Conservation (phyloP, 345 rosid genomes). For the Arabidopsis arenosa region DNA sequence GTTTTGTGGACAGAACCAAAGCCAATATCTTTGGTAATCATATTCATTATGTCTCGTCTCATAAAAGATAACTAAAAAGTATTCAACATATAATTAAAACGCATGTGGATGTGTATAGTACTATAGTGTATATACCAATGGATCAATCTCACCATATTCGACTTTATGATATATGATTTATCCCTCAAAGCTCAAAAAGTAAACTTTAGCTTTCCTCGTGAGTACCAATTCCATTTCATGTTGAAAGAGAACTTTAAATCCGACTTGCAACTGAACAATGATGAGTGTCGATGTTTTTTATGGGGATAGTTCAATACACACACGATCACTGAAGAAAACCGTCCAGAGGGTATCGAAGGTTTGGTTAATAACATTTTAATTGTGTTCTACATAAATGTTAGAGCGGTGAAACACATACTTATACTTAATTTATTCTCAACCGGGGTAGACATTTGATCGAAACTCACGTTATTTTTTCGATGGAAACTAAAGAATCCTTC, state of each 20-base stretch:
- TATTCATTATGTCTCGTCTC: slow-evolving; percentile 30
- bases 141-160: slow-evolving; percentile 11
- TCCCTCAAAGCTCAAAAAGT: slow-evolving; percentile 9
- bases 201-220: neutral
- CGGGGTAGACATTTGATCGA: neutral
- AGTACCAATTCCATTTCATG: neutral
- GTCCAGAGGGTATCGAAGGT: neutral
- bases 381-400: neutral
- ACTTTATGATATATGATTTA: slow-evolving; percentile 14
- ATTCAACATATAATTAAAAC: slow-evolving; percentile 2
- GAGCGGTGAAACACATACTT: neutral
- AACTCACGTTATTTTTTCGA: neutral
- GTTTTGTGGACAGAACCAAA: slow-evolving; percentile 43
- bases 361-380: neutral
- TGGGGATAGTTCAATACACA: neutral
- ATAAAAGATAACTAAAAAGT: slow-evolving; percentile 1
- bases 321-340: neutral
- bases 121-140: slow-evolving; percentile 3
- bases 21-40: slow-evolving; percentile 28
- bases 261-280: neutral
- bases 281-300: neutral
- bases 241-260: neutral
- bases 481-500: neutral
- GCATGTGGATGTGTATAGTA: slow-evolving; percentile 41
- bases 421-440: neutral